A percentile compares a stretch with the other conserved stretches of the same genome.
Conservation (phyloP, 768 basidiomycete genomes). For the Termitomyces sp. region DNA sequence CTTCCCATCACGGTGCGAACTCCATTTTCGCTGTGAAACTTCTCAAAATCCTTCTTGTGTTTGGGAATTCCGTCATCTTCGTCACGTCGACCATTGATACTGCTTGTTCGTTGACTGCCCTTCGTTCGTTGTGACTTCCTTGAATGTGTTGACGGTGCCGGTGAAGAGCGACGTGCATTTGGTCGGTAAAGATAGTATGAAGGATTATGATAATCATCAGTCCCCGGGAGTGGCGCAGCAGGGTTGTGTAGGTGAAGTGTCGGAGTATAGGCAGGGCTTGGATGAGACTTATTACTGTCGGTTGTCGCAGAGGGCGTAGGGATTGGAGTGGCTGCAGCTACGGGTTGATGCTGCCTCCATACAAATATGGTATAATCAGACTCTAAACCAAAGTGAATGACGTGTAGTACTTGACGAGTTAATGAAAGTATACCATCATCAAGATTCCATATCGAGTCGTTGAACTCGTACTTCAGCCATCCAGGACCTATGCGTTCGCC, state of each 20-base stretch:
- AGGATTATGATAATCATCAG: constrained; percentile 62
- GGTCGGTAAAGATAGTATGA: constrained; percentile 65
- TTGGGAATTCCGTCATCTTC: constrained; percentile 48
- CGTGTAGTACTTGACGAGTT: background rate
- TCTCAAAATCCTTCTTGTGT: constrained; percentile 73
- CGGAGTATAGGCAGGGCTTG: constrained; percentile 28
- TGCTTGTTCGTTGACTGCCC: constrained; percentile 23
- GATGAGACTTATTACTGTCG: constrained; percentile 19
- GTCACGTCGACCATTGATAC: constrained; percentile 17
- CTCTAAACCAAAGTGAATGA: constrained; percentile 30
- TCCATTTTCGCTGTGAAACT: constrained; percentile 87
- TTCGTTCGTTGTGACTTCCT: constrained; percentile 36
- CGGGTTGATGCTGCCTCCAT: constrained; percentile 56
- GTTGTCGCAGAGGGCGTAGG: constrained; percentile 18
- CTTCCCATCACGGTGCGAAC: constrained; percentile 88
- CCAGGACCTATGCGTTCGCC: constrained; percentile 64
- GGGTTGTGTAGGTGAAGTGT: constrained; percentile 65
- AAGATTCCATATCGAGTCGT: constrained; percentile 74
- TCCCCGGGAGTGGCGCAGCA: constrained; percentile 46
- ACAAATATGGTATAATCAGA: constrained; percentile 86
- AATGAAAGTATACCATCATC: constrained; percentile 69
- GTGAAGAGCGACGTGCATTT: constrained; percentile 23
- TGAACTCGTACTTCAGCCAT: constrained; percentile 86
- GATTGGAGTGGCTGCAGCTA: constrained; percentile 14
- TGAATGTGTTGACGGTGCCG: constrained; percentile 33